phyloP scores from a whole-genome alignment of 139 green algal species.

The Volvox reticuliferus region DNA sequence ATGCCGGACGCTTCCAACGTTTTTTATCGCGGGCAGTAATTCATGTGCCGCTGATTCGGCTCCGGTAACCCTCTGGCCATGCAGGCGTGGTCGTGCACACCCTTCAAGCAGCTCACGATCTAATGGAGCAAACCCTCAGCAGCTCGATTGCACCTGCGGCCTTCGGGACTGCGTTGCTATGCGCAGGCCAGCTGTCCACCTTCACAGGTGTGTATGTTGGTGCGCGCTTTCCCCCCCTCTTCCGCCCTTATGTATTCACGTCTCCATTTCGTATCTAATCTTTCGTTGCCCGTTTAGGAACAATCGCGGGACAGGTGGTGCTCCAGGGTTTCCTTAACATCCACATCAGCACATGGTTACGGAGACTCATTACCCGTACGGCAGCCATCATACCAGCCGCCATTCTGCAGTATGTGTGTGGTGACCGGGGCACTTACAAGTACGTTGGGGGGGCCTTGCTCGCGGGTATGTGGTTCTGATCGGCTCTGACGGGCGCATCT shows the following conservation, averaged over 20 bases:
- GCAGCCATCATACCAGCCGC: slow-evolving; percentile 67
- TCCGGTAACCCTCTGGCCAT: neutral
- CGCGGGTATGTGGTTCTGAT: no score
- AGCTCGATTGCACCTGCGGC: slow-evolving; percentile 60
- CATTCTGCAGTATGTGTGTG: slow-evolving; percentile 63
- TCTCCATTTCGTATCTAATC: no score
- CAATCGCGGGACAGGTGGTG: slow-evolving; percentile 71
- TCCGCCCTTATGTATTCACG: no score
- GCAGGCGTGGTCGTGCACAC: slow-evolving; percentile 68
- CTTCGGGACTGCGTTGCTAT: slow-evolving; percentile 71
- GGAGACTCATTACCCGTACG: slow-evolving; percentile 62
- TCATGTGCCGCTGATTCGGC: neutral
- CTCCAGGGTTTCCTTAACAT: slow-evolving; percentile 71
- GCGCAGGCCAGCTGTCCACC: slow-evolving; percentile 71
- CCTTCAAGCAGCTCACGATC: slow-evolving; percentile 72
- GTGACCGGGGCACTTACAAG: slow-evolving; percentile 68
- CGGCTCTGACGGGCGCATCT: no score
- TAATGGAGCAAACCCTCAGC: slow-evolving; percentile 70
- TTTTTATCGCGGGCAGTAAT: no score
- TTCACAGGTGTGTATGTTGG: slow-evolving; percentile 67
- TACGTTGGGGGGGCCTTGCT: no score
- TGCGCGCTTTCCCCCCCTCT: no score
- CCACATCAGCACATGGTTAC: slow-evolving; percentile 61
- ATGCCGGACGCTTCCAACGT: no score
- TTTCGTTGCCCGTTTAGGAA: slow-evolving; percentile 49